Base-by-base conservation (phyloP, 176 grass and related monocot genomes). In the Secale cereale region DNA sequence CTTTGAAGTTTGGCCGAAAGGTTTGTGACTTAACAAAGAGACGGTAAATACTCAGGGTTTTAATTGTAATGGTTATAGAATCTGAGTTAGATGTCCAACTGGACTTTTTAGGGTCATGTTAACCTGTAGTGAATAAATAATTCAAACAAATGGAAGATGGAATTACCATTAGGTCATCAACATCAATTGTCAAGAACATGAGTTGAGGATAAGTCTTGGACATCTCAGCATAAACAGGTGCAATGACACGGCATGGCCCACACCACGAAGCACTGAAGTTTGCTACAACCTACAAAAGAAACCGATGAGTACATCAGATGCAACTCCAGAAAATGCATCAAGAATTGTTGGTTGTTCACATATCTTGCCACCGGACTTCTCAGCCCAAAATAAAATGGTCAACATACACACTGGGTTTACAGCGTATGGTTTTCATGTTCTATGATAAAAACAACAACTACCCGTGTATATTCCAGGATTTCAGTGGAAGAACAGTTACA, bases 241-340 rank as follows among this genome's bases (percentile, higher is more conserved):
- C 78, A 83, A 95, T 95, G 71, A 92, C 83, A 43, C 90, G 84
- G 29, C 93, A 95, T 82, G 93, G 93, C 1, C 93, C 93, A 78
- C 93, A 95, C 90, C 93, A 95, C 74, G 90, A 79, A 86, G 93
- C 93, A 6, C 90, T 95, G 83, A 95, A 95, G 88, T 95, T 95
- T 79, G 90, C 93, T 35, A 95, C 88, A 60, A 95, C 86, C 93
- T 92, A 86, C 59, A 62, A 70, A 56, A n/a, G 4, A 83, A 84
- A 65, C 27, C 8, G 13, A 70, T 61, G 10, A 76, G 85, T 81
- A 41, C 31, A 10, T 14, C 31, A 80, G 30, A 35, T 26, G 28
- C 28, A 70, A 70, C 75, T 11, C 30, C 3, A 62, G 11, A 77
- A 69, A 41, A 10, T 64, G 3, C 10, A 68, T 35, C 1, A 6